Percentiles rank a stretch among this genome's conserved stretches.
These are phyloP conservation scores for Penicillium sp. DNA, from an alignment of 2,329 filamentous ascomycete species.

Conservation along the genomic window DNA sequence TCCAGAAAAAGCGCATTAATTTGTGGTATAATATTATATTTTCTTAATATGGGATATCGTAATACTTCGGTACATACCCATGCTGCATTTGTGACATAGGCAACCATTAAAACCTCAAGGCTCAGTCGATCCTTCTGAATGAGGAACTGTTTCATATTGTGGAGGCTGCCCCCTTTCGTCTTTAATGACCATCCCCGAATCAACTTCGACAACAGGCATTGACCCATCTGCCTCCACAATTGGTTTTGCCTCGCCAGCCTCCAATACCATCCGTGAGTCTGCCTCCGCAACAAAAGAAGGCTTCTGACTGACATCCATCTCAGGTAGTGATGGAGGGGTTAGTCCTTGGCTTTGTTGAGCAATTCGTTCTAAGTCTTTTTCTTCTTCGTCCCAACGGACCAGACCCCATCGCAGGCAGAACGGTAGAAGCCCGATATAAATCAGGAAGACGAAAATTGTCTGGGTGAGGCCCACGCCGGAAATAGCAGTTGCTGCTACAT, in stretches of 20 bases:
- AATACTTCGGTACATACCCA: background rate
- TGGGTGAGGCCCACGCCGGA: background rate
- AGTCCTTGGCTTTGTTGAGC: background rate
- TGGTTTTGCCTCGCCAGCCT: background rate
- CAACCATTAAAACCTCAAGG: background rate
- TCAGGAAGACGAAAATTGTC: background rate
- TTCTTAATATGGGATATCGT: background rate
- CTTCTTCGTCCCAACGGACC: background rate
- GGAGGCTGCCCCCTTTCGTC: background rate
- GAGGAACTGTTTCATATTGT: background rate
- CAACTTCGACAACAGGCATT: background rate
- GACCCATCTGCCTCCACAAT: background rate
- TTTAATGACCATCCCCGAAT: background rate
- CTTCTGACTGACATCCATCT: background rate
- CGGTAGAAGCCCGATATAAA: background rate
- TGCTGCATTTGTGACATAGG: background rate
- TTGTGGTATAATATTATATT: background rate
- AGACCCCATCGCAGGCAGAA: background rate
- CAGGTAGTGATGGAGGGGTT: background rate
- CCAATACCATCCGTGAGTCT: background rate
- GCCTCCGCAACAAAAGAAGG: background rate
- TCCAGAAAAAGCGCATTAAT: background rate
- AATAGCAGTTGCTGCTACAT: background rate
- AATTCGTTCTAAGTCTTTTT: background rate
- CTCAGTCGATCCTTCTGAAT: background rate